A percentile compares a stretch with the other conserved stretches of the same genome.
Evolutionary conservation across 768 basidiomycete species (phyloP).

Genomic region (Auriscalpium orientale): DNA sequence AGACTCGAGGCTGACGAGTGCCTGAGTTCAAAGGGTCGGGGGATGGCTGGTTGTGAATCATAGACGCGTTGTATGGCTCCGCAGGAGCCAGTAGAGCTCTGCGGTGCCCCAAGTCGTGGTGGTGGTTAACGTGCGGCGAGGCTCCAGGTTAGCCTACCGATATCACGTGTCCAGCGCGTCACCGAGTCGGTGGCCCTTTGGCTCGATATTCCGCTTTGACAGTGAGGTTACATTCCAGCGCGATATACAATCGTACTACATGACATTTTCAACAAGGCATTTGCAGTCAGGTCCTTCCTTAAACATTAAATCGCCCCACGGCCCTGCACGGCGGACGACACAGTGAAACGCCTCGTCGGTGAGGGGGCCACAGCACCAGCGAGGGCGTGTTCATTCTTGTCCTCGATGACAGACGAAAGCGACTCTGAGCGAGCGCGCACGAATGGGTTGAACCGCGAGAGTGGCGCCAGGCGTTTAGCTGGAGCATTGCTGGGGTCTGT

Average conservation of each 20-base stretch:
- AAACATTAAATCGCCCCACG: too few species aligned
- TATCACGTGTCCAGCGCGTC: too few species aligned
- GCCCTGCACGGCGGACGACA: too few species aligned
- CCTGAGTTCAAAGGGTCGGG: conserved; percentile 17
- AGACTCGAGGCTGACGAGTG: conserved; percentile 24
- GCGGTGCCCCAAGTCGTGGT: not conserved
- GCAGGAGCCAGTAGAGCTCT: not conserved
- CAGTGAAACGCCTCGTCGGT: too few species aligned
- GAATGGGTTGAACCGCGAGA: conserved; percentile 23
- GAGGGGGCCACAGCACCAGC: too few species aligned
- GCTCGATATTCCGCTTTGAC: too few species aligned
- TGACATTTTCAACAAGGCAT: too few species aligned
- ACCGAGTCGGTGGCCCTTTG: too few species aligned
- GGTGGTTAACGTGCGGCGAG: not conserved
- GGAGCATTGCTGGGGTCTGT: not conserved
- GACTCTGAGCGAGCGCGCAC: conserved; percentile 22
- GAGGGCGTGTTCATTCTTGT: conserved; percentile 1
- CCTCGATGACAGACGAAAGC: conserved; percentile 19
- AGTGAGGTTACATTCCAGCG: too few species aligned
- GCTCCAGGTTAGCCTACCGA: not conserved
- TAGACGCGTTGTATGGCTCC: not conserved
- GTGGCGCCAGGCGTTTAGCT: conserved; percentile 17
- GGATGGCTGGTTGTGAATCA: conserved; percentile 24
- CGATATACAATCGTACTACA: too few species aligned
- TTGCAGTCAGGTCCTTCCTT: too few species aligned